Percentiles rank a stretch among this genome's conserved stretches.
phyloP scores from a whole-genome alignment of 1,284 basidiomycete genomes.

The Trichosporon coremiiforme region DNA sequence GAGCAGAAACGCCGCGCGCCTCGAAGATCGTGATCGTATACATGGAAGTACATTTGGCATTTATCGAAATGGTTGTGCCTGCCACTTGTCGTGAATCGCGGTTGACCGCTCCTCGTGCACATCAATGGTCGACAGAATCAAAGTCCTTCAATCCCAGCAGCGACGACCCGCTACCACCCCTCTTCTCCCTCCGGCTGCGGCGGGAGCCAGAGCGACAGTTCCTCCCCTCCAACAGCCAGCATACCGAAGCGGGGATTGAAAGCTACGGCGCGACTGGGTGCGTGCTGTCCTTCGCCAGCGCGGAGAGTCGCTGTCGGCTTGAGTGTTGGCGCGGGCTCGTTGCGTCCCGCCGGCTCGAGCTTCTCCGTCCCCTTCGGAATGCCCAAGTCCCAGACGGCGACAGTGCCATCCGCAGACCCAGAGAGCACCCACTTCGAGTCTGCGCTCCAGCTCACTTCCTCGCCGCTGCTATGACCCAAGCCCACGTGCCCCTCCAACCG shows the following conservation, averaged over 20 bases:
- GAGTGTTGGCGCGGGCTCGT: conserved; percentile 63
- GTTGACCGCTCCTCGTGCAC: too few relatives aligned
- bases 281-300: conserved; percentile 65
- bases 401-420: conserved; percentile 73
- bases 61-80: too few relatives aligned
- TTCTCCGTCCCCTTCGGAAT: conserved; percentile 44
- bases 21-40: too few relatives aligned
- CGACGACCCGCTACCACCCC: neutral
- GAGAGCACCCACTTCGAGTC: conserved; percentile 82
- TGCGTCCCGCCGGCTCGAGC: neutral
- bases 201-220: conserved; percentile 58
- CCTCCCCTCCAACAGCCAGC: conserved; percentile 80
- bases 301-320: conserved; percentile 62
- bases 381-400: conserved; percentile 73
- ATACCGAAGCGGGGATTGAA: conserved; percentile 88
- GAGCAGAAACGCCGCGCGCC: too few relatives aligned
- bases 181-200: conserved; percentile 9
- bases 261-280: conserved; percentile 75
- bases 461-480: conserved; percentile 79
- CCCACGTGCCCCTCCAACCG: conserved; percentile 81
- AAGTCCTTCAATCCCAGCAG: too few relatives aligned
- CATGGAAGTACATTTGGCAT: too few relatives aligned
- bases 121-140: too few relatives aligned
- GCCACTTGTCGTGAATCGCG: too few relatives aligned
- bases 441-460: conserved; percentile 88